A percentile compares a stretch with the other conserved stretches of the same genome.
Evolutionary conservation across 2,329 filamentous ascomycete genomes (phyloP).

Genomic region (Ophiostoma ips): DNA sequence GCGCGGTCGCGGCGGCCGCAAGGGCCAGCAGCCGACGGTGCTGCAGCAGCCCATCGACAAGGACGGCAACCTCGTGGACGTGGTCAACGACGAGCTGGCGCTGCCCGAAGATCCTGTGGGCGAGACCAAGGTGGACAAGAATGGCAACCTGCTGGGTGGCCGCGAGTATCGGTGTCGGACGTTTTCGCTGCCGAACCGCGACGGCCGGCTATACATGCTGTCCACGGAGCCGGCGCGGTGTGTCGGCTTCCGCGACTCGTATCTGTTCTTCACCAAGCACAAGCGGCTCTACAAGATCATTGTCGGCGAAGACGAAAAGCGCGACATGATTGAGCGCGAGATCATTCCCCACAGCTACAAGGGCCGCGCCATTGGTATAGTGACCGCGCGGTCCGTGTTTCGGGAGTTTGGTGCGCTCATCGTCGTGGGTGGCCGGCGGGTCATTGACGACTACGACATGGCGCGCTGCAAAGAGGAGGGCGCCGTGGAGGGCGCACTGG

Average conservation of each 20-base stretch:
- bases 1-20: slow-evolving; percentile 50
- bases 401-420: slow-evolving; percentile 92
- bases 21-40: slow-evolving; percentile 48
- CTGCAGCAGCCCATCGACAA: slow-evolving; percentile 86
- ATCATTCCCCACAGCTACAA: slow-evolving; percentile 98
- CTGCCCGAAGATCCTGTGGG: slow-evolving; percentile 78
- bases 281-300: slow-evolving; percentile 95
- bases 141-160: slow-evolving; percentile 67
- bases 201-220: slow-evolving; percentile 87
- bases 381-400: slow-evolving; percentile 92
- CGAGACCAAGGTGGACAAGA: slow-evolving; percentile 84
- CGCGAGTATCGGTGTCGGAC: slow-evolving; percentile 92
- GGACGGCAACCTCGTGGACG: slow-evolving; percentile 81
- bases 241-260: slow-evolving; percentile 93
- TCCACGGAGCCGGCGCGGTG: slow-evolving; percentile 95
- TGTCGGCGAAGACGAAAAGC: slow-evolving; percentile 92
- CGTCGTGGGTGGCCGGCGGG: slow-evolving; percentile 73
- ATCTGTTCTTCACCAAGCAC: slow-evolving; percentile 98
- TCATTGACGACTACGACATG: slow-evolving; percentile 84
- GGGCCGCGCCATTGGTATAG: slow-evolving; percentile 89
- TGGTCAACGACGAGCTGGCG: slow-evolving; percentile 81
- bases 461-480: slow-evolving; percentile 61
- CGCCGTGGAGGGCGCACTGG: slow-evolving; percentile 74
- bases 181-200: slow-evolving; percentile 77
- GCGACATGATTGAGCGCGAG: slow-evolving; percentile 85